Evolutionary conservation across 163 green algal species (phyloP).

Genomic region (Smithsoniella earleae): DNA sequence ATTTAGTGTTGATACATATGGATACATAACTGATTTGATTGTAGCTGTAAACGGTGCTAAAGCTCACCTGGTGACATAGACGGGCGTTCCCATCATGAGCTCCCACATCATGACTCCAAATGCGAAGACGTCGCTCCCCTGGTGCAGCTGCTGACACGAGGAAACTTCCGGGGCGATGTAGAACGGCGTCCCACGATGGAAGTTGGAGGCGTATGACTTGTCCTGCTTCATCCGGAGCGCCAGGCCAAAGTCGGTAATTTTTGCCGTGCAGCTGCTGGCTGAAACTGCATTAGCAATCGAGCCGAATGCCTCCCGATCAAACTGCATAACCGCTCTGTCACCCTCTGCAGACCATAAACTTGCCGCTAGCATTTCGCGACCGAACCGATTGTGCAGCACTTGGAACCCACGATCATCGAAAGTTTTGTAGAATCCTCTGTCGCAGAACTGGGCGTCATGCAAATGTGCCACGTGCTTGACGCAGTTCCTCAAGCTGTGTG

Average conservation of each 20-base stretch:
- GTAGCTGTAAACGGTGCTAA: too few relatives aligned
- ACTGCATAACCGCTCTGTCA: neutral
- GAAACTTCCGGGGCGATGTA: conserved; percentile 37
- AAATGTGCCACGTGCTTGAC: too few relatives aligned
- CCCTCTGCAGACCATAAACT: too few relatives aligned
- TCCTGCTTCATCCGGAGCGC: conserved; percentile 31
- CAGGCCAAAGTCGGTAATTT: conserved; percentile 39
- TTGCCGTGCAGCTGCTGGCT: conserved; percentile 31
- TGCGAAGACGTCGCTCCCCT: conserved; percentile 34
- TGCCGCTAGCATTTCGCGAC: too few relatives aligned
- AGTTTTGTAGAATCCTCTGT: too few relatives aligned
- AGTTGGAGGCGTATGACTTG: conserved; percentile 30
- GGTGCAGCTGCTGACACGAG: conserved; percentile 21
- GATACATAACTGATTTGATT: too few relatives aligned
- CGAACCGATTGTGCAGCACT: too few relatives aligned
- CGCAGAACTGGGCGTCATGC: too few relatives aligned
- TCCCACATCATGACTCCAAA: conserved; percentile 35
- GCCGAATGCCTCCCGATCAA: neutral
- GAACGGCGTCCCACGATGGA: conserved; percentile 37
- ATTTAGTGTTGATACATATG: too few relatives aligned
- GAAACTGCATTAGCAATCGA: conserved; percentile 18
- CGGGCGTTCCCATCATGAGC: conserved; percentile 6
- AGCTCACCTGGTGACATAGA: conserved; percentile 3
- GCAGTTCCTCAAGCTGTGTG: too few relatives aligned
- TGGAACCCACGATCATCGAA: too few relatives aligned